phyloP scores from a whole-genome alignment of 108 stramenopile genomes.

The Conticribra guillardii region DNA sequence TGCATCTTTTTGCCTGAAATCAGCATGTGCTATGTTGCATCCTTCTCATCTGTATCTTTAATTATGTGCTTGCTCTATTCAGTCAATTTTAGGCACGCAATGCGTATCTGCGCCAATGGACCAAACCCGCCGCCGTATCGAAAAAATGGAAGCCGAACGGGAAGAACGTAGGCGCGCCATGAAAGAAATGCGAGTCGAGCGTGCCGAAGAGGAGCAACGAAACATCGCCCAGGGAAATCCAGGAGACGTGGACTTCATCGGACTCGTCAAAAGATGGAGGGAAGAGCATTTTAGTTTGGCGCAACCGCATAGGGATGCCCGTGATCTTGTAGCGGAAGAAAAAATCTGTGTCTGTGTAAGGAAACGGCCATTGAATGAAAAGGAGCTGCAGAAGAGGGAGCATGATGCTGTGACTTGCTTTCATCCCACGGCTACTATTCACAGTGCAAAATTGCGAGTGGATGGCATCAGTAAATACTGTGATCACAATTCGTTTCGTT shows the following conservation, averaged over 20 bases:
- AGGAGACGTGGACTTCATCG: slow-evolving; percentile 98
- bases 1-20: no score
- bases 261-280: slow-evolving; percentile 89
- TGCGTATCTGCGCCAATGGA: no score
- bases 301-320: slow-evolving; percentile 14
- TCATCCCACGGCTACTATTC: slow-evolving; percentile 94
- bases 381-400: slow-evolving; percentile 81
- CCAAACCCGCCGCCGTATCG: slow-evolving; percentile 73
- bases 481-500: slow-evolving; percentile 91
- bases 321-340: not conserved
- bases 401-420: slow-evolving; percentile 95
- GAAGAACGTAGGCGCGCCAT: slow-evolving; percentile 81
- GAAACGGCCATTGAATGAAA: slow-evolving; percentile 84
- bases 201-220: slow-evolving; percentile 79
- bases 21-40: no score
- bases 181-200: slow-evolving; percentile 58
- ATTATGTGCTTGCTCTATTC: no score
- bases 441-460: slow-evolving; percentile 93
- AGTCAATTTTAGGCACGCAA: no score
- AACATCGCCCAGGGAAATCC: slow-evolving; percentile 92
- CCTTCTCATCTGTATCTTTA: no score
- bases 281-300: slow-evolving; percentile 55
- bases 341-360: slow-evolving; percentile 92
- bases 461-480: slow-evolving; percentile 99
- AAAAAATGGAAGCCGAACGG: slow-evolving; percentile 90